A percentile compares a stretch with the other conserved stretches of the same genome.
These are phyloP conservation scores for Baudoinia panamericana DNA, from an alignment of 495 filamentous ascomycete species.

Conservation along the genomic window DNA sequence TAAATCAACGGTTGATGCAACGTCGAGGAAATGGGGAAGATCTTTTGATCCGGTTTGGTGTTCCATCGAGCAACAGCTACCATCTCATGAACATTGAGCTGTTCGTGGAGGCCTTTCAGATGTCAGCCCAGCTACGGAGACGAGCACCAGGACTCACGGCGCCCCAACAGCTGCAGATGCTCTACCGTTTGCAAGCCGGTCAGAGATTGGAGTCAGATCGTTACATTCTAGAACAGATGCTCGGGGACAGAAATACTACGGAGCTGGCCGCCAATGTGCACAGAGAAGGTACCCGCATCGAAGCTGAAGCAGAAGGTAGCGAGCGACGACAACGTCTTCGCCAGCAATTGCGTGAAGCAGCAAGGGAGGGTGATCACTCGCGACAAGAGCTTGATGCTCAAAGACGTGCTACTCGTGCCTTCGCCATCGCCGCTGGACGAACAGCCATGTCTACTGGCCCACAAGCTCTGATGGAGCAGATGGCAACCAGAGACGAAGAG, in stretches of 20 bases:
- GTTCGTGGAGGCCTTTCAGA: slow-evolving; percentile 15
- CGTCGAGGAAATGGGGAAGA: too few relatives aligned
- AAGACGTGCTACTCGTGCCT: slow-evolving; percentile 5
- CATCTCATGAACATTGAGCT: too few relatives aligned
- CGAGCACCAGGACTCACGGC: slow-evolving; percentile 1
- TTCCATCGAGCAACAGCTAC: too few relatives aligned
- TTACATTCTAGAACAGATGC: slow-evolving; percentile 1
- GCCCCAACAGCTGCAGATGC: slow-evolving; percentile 5
- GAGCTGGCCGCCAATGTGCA: not conserved
- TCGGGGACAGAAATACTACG: not conserved
- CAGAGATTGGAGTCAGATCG: slow-evolving; percentile 2
- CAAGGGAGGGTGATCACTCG: slow-evolving; percentile 13
- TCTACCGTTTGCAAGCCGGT: slow-evolving; percentile 15
- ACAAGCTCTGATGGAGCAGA: slow-evolving; percentile 7
- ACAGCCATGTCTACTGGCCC: slow-evolving; percentile 16
- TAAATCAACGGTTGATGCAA: too few relatives aligned
- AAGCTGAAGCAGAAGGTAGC: not conserved
- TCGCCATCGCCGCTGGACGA: slow-evolving; percentile 14
- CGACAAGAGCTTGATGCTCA: slow-evolving; percentile 14
- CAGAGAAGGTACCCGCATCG: not conserved
- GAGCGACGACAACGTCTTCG: not conserved
- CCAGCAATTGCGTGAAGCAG: not conserved
- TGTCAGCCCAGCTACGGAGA: slow-evolving; percentile 9
- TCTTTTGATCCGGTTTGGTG: too few relatives aligned
- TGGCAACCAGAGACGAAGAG: slow-evolving; percentile 11